Conservation (phyloP, 179 eudicot species). For the Beta macrorhiza region DNA sequence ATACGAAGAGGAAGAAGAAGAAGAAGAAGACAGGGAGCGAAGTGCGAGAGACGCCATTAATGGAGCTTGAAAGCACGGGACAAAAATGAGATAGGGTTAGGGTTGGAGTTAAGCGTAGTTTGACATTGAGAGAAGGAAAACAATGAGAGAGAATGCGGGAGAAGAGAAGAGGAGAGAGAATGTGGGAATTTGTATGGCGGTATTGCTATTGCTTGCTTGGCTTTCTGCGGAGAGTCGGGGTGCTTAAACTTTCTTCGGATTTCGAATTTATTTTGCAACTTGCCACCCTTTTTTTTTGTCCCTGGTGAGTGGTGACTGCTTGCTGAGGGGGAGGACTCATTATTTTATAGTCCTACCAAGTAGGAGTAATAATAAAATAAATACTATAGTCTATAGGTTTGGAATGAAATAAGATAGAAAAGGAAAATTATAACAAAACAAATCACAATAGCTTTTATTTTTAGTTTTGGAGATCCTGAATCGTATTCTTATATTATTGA, state of each 20-base stretch:
- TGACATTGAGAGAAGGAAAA: background rate
- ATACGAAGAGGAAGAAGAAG: background rate
- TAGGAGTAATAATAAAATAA: too few species aligned
- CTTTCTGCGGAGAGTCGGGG: background rate
- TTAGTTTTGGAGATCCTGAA: too few species aligned
- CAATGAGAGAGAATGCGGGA: background rate
- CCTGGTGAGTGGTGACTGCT: too few species aligned
- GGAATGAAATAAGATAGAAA: too few species aligned
- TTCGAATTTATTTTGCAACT: background rate
- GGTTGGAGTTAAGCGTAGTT: conserved; percentile 9
- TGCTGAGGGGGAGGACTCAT: too few species aligned
- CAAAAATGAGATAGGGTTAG: conserved; percentile 19
- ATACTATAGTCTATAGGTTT: too few species aligned
- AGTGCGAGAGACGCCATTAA: conserved; percentile 9
- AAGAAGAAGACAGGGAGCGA: conserved; percentile 10
- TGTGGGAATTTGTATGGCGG: background rate
- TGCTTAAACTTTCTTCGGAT: background rate
- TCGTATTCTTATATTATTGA: too few species aligned
- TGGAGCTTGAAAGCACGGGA: background rate
- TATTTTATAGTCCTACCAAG: too few species aligned
- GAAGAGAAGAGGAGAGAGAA: background rate
- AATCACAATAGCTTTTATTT: too few species aligned
- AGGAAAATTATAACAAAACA: too few species aligned
- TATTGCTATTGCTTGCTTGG: too few species aligned
- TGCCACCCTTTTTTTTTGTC: background rate